These are phyloP conservation scores for Lindgomyces ingoldianus DNA, from an alignment of 495 filamentous ascomycete species.

Conservation along the genomic window DNA sequence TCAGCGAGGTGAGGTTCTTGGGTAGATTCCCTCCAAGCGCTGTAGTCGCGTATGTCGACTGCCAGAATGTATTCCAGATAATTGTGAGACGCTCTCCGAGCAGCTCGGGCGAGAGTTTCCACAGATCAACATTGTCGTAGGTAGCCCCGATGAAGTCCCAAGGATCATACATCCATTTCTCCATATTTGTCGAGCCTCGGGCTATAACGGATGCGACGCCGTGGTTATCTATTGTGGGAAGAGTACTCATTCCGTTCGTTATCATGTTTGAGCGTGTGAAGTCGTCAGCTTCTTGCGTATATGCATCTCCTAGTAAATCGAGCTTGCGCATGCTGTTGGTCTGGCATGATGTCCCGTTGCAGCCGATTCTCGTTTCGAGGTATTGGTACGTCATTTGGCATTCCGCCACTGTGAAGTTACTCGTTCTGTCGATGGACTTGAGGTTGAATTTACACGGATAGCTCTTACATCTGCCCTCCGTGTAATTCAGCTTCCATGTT, in stretches of 20 bases:
- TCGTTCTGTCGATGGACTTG: conserved; percentile 7
- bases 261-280: conserved; percentile 4
- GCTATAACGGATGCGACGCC: neutral
- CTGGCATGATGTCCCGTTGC: conserved; percentile 11
- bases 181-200: conserved; percentile 19
- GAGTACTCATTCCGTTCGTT: neutral
- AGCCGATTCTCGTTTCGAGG: conserved; percentile 7
- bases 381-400: conserved; percentile 6
- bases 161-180: conserved; percentile 29
- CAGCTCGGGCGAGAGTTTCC: neutral
- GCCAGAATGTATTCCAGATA: conserved; percentile 21
- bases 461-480: neutral
- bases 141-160: conserved; percentile 25
- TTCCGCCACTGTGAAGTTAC: conserved; percentile 5
- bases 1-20: conserved; percentile 6
- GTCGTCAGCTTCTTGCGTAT: conserved; percentile 11
- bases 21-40: conserved; percentile 20
- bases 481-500: conserved; percentile 19
- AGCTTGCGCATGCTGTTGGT: conserved; percentile 6
- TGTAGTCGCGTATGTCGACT: conserved; percentile 23
- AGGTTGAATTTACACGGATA: conserved; percentile 16
- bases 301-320: conserved; percentile 9
- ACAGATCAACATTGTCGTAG: conserved; percentile 23
- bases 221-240: conserved; percentile 20
- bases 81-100: conserved; percentile 16